Evolutionary conservation across 345 rosid genomes (phyloP).

Genomic region (Aurinia saxatilis): DNA sequence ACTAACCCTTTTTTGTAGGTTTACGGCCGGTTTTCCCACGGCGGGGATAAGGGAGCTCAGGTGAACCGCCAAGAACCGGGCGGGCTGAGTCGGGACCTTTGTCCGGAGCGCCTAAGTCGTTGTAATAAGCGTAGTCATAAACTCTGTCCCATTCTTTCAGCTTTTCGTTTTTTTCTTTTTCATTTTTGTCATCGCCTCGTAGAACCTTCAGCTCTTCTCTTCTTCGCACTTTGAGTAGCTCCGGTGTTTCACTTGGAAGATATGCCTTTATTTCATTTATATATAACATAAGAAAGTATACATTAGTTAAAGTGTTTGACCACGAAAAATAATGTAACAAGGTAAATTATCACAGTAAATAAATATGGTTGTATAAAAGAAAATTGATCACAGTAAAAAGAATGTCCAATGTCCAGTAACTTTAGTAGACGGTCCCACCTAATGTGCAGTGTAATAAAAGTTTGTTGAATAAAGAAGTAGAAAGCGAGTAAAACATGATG

Average conservation of each 20-base stretch:
- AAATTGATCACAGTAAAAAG: no score
- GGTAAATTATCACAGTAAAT: no score
- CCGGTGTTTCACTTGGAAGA: constrained; percentile 82
- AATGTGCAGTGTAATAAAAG: neutral
- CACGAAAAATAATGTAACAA: no score
- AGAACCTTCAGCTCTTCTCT: constrained; percentile 62
- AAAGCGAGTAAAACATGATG: no score
- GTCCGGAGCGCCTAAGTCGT: constrained; percentile 78
- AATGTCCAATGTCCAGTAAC: neutral
- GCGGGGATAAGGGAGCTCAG: constrained; percentile 68
- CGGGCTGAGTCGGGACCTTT: constrained; percentile 49
- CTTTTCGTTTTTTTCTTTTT: constrained; percentile 2
- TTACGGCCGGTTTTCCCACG: constrained; percentile 82
- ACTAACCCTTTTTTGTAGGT: constrained; percentile 54
- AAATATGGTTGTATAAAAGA: no score
- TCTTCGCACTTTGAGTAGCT: constrained; percentile 48
- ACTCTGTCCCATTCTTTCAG: constrained; percentile 92
- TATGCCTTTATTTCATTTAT: constrained; percentile 41
- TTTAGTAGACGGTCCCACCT: neutral
- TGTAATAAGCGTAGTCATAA: constrained; percentile 81
- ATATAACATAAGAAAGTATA: no score
- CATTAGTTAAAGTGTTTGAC: no score
- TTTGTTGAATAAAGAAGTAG: no score
- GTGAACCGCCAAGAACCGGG: constrained; percentile 69
- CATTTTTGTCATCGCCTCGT: constrained; percentile 51